A percentile compares a stretch with the other conserved stretches of the same genome.
These are phyloP conservation scores for Hymenoscyphus infarciens DNA, from an alignment of 2,329 filamentous ascomycete genomes.

Conservation along the genomic window DNA sequence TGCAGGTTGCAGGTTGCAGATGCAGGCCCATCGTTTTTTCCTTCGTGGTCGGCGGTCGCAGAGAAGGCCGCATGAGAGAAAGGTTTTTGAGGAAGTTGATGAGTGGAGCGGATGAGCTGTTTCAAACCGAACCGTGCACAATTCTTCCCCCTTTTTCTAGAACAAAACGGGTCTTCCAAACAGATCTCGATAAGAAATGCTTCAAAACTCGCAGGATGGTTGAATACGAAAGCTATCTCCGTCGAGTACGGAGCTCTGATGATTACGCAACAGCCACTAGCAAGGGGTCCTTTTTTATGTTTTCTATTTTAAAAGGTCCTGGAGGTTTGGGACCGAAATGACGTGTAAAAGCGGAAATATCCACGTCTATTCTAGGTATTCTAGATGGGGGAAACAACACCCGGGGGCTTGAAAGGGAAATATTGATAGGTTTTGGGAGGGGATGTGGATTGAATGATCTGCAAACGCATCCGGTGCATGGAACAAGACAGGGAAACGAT, in stretches of 20 bases:
- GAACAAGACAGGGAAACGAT: neutral
- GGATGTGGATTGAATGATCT: neutral
- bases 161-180: neutral
- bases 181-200: neutral
- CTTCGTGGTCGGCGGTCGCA: neutral
- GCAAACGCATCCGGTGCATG: neutral
- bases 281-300: neutral
- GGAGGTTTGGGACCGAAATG: neutral
- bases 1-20: constrained; percentile 1
- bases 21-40: neutral
- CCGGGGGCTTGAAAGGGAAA: neutral
- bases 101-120: neutral
- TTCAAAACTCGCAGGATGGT: neutral
- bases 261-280: neutral
- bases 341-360: constrained; percentile 2
- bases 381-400: neutral
- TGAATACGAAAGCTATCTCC: neutral
- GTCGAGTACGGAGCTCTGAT: neutral
- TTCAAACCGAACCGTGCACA: constrained; percentile 2
- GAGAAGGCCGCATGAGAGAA: neutral
- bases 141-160: neutral
- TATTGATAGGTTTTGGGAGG: neutral
- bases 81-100: neutral
- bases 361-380: neutral
- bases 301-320: constrained; percentile 1